Base-by-base conservation (phyloP, 306 rosid genomes). In the Ormosia emarginata region DNA sequence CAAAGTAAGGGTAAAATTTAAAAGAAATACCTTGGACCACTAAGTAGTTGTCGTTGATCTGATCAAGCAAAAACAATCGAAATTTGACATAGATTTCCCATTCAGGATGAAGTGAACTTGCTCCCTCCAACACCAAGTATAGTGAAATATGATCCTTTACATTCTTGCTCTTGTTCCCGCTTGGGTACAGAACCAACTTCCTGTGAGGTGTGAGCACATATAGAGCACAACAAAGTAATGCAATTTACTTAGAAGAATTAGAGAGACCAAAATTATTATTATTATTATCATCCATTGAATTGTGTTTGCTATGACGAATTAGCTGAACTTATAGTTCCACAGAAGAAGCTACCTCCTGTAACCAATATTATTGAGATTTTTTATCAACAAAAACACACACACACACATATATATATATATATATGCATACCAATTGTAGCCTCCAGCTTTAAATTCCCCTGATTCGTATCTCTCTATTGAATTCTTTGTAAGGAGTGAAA, bases 151-250 rank as follows among this genome's bases (percentile, higher is more conserved):
- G 86, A 0, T 88, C 91, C 40, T 71, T 83, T 56, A 79, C 90
- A 82, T 87, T 91, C 88, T 65, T 87, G 64, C 43, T 80, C 77
- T 87, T 87, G 89, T 91, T 88, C 64, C 94, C 97, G 65, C 5
- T 85, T 41, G 97, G 94, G 69, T 86, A 79, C 43, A 91, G 5
- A 75, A 83, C 87, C 84, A 93, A 83, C 77, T 90, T 93, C 96
- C 95, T 93, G 83, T 40, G 7, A 81, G 37, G 33, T 29, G 17
- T 72, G 12, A 13, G 29, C 59, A 57, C 30, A 47, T 52, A 46
- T 57, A 49, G 9, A 46, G 10, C 3, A 11, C 3, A 36, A 11
- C 30, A 3, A 7, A 63, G 17, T 75, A 24, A 69, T 24, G 10
- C 75, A 67, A 40, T 59, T 59, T 58, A 46, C 52, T 46, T 46